phyloP scores from a whole-genome alignment of 305 asterid species.

The Solanum chacoense region DNA sequence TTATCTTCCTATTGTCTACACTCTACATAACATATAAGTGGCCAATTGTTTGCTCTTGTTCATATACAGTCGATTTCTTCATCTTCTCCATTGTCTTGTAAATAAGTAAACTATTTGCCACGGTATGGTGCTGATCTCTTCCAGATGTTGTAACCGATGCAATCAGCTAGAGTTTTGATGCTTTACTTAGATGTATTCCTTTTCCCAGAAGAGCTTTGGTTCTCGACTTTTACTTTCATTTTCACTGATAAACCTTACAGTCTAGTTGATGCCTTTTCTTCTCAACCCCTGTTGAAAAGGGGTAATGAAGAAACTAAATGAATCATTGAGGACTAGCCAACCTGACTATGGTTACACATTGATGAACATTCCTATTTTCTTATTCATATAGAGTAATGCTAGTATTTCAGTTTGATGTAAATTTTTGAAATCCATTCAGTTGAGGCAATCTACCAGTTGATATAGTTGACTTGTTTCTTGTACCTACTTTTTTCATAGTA shows the following conservation, averaged over 20 bases:
- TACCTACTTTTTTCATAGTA: background rate
- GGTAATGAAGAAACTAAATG: background rate
- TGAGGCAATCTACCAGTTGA: background rate
- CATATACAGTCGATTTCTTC: background rate
- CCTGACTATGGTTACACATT: background rate
- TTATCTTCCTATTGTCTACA: background rate
- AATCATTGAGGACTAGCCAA: background rate
- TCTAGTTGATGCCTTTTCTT: background rate
- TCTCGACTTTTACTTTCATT: background rate
- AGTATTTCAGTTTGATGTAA: background rate
- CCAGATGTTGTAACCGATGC: background rate
- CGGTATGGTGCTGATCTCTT: background rate
- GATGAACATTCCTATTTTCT: background rate
- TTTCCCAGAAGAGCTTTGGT: background rate
- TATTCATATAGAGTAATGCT: background rate
- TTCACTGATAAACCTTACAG: background rate
- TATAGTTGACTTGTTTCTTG: background rate
- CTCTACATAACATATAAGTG: background rate
- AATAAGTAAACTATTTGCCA: background rate
- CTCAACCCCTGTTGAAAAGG: background rate
- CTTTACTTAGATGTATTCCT: background rate
- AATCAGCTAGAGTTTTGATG: background rate
- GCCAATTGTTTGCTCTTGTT: background rate
- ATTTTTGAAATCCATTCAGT: background rate
- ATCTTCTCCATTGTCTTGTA: background rate